phyloP scores from a whole-genome alignment of 768 basidiomycete genomes.

The Boletus fagicola region DNA sequence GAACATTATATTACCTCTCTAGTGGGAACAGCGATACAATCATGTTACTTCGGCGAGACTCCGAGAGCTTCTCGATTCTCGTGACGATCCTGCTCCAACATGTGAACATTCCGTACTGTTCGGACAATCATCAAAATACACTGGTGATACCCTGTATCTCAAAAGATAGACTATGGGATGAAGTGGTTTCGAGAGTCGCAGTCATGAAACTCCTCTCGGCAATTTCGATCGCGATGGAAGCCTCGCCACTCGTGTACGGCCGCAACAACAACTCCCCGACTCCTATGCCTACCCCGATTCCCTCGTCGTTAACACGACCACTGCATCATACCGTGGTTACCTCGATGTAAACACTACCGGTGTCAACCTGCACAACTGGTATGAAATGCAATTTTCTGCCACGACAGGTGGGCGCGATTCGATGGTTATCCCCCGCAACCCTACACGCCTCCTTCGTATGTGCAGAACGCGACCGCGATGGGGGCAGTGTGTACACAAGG shows the following conservation, averaged over 20 bases:
- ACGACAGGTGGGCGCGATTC: conserved; percentile 3
- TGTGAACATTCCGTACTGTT: background rate
- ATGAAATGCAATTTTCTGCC: background rate
- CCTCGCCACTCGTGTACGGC: background rate
- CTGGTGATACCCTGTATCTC: background rate
- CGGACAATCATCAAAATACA: background rate
- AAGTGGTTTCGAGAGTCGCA: background rate
- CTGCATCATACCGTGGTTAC: background rate
- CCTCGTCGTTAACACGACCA: conserved; percentile 5
- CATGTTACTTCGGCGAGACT: background rate
- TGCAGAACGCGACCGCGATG: conserved; percentile 6
- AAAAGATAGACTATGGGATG: background rate
- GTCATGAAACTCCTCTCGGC: background rate
- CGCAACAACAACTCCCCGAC: background rate
- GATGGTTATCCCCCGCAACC: conserved; percentile 7
- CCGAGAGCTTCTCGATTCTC: background rate
- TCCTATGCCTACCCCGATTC: background rate
- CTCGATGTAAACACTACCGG: conserved; percentile 1
- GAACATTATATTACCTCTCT: background rate
- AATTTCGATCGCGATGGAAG: background rate
- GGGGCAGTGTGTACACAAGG: conserved; percentile 6
- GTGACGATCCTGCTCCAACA: background rate
- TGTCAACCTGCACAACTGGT: conserved; percentile 1
- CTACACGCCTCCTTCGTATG: conserved; percentile 15
- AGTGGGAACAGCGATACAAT: background rate